Percentiles rank a stretch among this genome's conserved stretches.
Conservation (phyloP, 163 green algal genomes). For the Chlorella variabilis region DNA sequence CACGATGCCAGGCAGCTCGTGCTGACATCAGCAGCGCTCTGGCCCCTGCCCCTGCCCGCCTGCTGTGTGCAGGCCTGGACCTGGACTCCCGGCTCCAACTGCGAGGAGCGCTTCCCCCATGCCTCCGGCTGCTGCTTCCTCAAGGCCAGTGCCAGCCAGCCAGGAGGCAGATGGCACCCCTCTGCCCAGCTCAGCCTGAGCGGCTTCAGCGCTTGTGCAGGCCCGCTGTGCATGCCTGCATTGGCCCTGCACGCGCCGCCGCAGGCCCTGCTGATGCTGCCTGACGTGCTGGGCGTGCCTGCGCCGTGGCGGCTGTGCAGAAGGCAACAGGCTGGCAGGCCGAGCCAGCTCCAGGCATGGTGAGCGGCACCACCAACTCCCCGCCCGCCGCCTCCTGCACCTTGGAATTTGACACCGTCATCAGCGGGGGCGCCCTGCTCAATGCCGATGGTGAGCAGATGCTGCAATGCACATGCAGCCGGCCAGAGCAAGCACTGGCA, state of each 20-base stretch:
- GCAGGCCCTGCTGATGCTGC: too few species aligned
- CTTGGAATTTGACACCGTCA: conserved; percentile 15
- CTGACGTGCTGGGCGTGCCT: neutral
- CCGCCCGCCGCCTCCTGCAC: neutral
- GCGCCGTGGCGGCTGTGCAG: neutral
- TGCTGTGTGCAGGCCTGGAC: conserved; percentile 25
- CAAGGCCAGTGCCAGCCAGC: neutral
- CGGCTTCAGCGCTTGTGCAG: neutral
- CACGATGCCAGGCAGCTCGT: too few species aligned
- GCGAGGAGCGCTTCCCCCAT: conserved; percentile 13
- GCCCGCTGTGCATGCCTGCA: too few species aligned
- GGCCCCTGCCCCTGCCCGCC: neutral
- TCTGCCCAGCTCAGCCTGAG: too few species aligned
- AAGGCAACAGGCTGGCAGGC: neutral
- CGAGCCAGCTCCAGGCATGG: neutral
- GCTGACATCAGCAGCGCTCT: neutral
- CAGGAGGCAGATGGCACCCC: too few species aligned
- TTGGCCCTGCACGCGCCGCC: too few species aligned
- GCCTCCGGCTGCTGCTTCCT: conserved; percentile 29
- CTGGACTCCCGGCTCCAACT: neutral
- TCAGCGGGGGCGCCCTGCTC: neutral
- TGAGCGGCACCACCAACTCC: conserved; percentile 1
- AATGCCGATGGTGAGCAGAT: neutral
- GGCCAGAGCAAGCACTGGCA: neutral
- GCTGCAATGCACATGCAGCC: neutral